A percentile compares a stretch with the other conserved stretches of the same genome.
These are phyloP conservation scores for Tulasnella calospora DNA, from an alignment of 768 basidiomycete genomes.

Conservation along the genomic window DNA sequence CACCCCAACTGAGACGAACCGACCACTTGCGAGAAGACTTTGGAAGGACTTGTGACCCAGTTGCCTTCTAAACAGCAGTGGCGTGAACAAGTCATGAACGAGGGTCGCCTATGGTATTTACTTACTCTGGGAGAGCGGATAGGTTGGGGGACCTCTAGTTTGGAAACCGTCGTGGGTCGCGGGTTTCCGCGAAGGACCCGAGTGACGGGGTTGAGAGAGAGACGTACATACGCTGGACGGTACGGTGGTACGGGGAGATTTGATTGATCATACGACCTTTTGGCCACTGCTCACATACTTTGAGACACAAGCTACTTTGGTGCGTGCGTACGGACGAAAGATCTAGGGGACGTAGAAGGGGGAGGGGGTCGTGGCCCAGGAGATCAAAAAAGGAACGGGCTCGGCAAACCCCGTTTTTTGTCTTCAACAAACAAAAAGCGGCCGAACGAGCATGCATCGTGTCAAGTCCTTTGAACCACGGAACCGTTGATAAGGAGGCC, in stretches of 20 bases:
- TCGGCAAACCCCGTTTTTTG: not conserved
- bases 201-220: not conserved
- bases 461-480: not conserved
- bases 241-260: not conserved
- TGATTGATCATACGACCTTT: not conserved
- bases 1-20: not conserved
- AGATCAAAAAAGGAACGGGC: not conserved
- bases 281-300: not conserved
- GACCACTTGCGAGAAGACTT: not conserved
- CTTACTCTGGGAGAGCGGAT: not conserved
- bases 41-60: not conserved
- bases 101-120: not conserved
- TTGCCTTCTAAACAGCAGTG: not conserved
- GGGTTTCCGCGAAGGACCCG: not conserved
- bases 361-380: not conserved
- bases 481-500: not conserved
- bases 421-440: not conserved
- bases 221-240: not conserved
- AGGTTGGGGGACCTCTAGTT: not conserved
- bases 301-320: not conserved
- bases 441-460: not conserved
- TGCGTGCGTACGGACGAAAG: not conserved
- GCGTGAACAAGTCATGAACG: not conserved
- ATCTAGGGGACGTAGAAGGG: not conserved
- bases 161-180: not conserved